Percentiles rank a stretch among this genome's conserved stretches.
Evolutionary conservation across 1,139 yeast genomes (phyloP).

Genomic region (Yamadazyma oceani): DNA sequence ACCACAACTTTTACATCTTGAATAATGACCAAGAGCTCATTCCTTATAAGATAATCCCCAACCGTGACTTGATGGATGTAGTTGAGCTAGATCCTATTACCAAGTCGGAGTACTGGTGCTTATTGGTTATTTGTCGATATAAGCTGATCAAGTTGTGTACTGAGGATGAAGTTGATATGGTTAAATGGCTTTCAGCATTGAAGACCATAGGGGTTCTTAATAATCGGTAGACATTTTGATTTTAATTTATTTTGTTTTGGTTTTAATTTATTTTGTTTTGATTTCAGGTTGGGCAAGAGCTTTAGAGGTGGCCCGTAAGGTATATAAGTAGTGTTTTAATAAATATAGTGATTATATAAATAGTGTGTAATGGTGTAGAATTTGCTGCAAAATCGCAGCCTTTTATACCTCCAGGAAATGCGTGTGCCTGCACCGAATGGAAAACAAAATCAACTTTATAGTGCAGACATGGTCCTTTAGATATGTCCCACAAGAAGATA

Average conservation of each 20-base stretch:
- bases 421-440: no score
- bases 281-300: no score
- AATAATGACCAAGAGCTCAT: background rate
- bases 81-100: slow-evolving; percentile 54
- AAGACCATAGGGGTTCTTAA: slow-evolving; percentile 21
- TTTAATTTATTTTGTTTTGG: background rate
- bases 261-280: background rate
- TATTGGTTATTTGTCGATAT: slow-evolving; percentile 48
- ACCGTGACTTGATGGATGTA: slow-evolving; percentile 47
- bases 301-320: no score
- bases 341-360: no score
- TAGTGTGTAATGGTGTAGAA: no score
- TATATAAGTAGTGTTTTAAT: no score
- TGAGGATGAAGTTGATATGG: slow-evolving; percentile 45
- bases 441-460: no score
- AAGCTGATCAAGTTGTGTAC: slow-evolving; percentile 46
- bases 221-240: background rate
- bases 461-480: no score
- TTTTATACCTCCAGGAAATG: no score
- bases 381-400: no score
- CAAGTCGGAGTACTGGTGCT: slow-evolving; percentile 43
- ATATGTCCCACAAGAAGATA: no score
- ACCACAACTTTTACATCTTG: slow-evolving; percentile 1
- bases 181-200: slow-evolving; percentile 51
- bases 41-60: slow-evolving; percentile 18